phyloP scores from a whole-genome alignment of 2,329 filamentous ascomycete genomes.

The Xylariaceae sp. region DNA sequence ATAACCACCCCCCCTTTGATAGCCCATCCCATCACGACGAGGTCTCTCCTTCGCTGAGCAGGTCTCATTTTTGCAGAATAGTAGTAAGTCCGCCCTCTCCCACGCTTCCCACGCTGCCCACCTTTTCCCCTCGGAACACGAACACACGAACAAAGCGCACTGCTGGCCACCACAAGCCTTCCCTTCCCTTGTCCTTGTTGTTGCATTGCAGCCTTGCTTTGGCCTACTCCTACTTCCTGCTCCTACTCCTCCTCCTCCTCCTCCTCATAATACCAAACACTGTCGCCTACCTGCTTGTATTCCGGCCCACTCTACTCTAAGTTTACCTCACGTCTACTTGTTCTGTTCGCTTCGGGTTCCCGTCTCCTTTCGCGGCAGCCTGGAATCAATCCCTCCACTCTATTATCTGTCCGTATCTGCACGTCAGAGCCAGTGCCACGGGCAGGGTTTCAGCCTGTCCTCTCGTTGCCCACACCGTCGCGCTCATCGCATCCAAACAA shows the following conservation, averaged over 20 bases:
- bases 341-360: slow-evolving; percentile 25
- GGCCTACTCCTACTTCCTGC: slow-evolving; percentile 10
- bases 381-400: slow-evolving; percentile 12
- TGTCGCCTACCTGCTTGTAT: background rate
- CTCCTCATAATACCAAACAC: too few species aligned
- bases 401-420: background rate
- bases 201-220: slow-evolving; percentile 18
- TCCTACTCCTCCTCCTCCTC: too few species aligned
- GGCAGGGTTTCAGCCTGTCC: background rate
- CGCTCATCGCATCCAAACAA: slow-evolving; percentile 17
- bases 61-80: slow-evolving; percentile 33
- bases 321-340: slow-evolving; percentile 12
- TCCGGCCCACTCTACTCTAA: slow-evolving; percentile 22
- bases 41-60: slow-evolving; percentile 35
- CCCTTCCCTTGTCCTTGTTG: background rate
- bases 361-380: slow-evolving; percentile 29
- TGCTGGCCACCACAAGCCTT: background rate
- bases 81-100: slow-evolving; percentile 28
- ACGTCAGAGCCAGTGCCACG: slow-evolving; percentile 7
- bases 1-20: slow-evolving; percentile 29
- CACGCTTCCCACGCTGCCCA: background rate
- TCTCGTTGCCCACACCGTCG: slow-evolving; percentile 7
- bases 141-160: slow-evolving; percentile 23
- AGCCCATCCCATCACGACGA: slow-evolving; percentile 30
- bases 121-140: background rate